phyloP scores from a whole-genome alignment of 768 basidiomycete species.

The Rhizopogon vinicolor region DNA sequence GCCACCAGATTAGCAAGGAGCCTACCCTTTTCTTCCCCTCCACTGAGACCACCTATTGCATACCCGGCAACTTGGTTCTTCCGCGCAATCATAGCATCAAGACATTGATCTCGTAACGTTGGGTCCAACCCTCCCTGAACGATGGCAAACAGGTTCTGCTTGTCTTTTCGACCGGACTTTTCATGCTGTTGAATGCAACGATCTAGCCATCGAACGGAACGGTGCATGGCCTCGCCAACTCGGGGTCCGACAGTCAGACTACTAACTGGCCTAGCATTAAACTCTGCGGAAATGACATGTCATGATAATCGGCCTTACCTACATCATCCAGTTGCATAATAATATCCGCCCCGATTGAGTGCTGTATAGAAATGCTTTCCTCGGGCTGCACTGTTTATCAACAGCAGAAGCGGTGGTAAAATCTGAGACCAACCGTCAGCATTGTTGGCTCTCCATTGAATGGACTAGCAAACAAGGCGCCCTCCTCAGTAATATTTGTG shows the following conservation, averaged over 20 bases:
- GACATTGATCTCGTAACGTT: slow-evolving; percentile 64
- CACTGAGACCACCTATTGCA: slow-evolving; percentile 87
- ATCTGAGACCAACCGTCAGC: slow-evolving; percentile 58
- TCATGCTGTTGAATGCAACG: slow-evolving; percentile 79
- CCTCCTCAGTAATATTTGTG: slow-evolving; percentile 83
- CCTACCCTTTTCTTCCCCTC: slow-evolving; percentile 87
- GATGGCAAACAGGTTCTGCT: slow-evolving; percentile 88
- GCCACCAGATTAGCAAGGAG: slow-evolving; percentile 4
- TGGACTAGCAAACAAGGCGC: slow-evolving; percentile 79
- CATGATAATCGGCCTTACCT: slow-evolving; percentile 40
- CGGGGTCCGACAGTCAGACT: slow-evolving; percentile 78
- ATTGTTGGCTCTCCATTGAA: slow-evolving; percentile 87
- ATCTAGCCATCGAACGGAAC: slow-evolving; percentile 88
- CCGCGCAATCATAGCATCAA: slow-evolving; percentile 78
- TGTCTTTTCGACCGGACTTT: slow-evolving; percentile 53
- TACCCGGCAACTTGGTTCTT: slow-evolving; percentile 80
- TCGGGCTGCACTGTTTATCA: slow-evolving; percentile 55
- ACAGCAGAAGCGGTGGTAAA: slow-evolving; percentile 1
- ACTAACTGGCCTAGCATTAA: slow-evolving; percentile 45
- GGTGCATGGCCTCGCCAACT: slow-evolving; percentile 83
- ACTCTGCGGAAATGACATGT: neutral
- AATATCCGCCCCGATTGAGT: slow-evolving; percentile 88
- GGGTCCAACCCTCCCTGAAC: slow-evolving; percentile 84
- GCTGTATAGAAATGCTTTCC: slow-evolving; percentile 87
- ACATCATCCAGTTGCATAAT: slow-evolving; percentile 96